Conservation (phyloP, 2,329 filamentous ascomycete genomes). For the Ascochyta lentis region DNA sequence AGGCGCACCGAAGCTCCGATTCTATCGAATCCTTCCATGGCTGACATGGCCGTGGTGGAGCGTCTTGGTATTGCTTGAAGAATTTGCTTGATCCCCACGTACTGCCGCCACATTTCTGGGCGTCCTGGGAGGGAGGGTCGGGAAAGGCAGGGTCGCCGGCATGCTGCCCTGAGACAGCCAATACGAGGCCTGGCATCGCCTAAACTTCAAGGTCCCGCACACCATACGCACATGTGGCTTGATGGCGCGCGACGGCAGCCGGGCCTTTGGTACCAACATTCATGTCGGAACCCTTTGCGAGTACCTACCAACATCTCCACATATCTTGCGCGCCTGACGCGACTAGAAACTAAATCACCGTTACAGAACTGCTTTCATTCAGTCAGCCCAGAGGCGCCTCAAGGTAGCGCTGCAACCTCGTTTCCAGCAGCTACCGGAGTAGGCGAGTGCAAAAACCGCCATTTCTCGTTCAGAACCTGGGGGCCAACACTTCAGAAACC, state of each 20-base stretch:
- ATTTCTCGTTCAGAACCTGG: neutral
- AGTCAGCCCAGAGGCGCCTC: neutral
- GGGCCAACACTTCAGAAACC: neutral
- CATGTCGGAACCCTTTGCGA: neutral
- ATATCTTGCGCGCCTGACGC: constrained; percentile 5
- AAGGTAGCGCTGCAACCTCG: neutral
- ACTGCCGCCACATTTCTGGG: constrained; percentile 14
- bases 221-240: neutral
- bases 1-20: neutral
- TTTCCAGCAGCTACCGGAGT: neutral
- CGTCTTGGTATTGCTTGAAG: constrained; percentile 12
- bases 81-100: constrained; percentile 20
- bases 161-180: constrained; percentile 6
- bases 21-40: neutral
- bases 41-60: neutral
- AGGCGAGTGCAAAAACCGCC: neutral
- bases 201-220: constrained; percentile 5
- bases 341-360: neutral
- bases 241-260: constrained; percentile 1
- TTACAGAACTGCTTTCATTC: neutral
- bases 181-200: constrained; percentile 6
- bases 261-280: neutral
- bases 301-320: constrained; percentile 4
- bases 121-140: constrained; percentile 1
- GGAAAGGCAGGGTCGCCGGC: neutral